Evolutionary conservation across 169 alveolate species (phyloP).

Genomic region (Perkinsus olseni): DNA sequence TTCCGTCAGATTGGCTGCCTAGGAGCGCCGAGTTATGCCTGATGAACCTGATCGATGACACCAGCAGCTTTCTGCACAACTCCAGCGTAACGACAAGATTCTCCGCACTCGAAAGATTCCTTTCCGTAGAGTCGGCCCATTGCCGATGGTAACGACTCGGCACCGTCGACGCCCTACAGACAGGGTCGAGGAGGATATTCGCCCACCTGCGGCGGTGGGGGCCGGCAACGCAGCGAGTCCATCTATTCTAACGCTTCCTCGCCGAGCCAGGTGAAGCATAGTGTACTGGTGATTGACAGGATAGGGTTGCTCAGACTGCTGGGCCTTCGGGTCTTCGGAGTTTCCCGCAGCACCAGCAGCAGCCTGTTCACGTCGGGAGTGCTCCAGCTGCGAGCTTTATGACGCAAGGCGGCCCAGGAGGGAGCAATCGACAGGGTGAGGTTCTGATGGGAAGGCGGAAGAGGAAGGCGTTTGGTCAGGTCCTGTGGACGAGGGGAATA

Average conservation of each 20-base stretch:
- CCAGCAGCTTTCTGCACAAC: neutral
- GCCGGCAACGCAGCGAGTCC: neutral
- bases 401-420: neutral
- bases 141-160: neutral
- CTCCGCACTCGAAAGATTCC: neutral
- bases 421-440: no score
- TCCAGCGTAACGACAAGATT: neutral
- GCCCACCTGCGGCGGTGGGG: neutral
- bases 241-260: neutral
- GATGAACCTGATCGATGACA: neutral
- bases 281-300: neutral
- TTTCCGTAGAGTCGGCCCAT: neutral
- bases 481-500: neutral
- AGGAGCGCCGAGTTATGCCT: neutral
- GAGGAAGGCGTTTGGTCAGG: no score
- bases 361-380: neutral
- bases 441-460: neutral
- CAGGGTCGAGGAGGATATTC: neutral
- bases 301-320: no score
- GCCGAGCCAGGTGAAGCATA: neutral
- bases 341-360: neutral
- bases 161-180: neutral
- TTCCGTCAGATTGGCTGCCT: neutral
- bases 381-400: neutral
- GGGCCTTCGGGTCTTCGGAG: neutral